Conservation (phyloP, 805 yeast species). For the Tetrapisispora namnaoensis region DNA sequence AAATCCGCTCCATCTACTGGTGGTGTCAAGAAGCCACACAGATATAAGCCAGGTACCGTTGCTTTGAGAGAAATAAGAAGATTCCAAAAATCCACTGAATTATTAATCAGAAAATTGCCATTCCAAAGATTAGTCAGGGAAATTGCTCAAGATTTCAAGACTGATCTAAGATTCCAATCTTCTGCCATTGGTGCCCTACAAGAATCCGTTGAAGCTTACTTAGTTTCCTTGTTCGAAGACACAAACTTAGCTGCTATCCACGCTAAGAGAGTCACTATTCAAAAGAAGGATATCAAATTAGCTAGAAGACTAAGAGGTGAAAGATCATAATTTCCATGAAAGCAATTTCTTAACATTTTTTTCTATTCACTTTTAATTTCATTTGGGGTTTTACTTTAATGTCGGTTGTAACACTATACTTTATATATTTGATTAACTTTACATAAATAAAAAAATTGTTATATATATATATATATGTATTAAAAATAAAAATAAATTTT, state of each 20-base stretch:
- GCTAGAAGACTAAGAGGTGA: slow-evolving; percentile 98
- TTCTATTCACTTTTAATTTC: not conserved
- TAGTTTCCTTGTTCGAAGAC: slow-evolving; percentile 92
- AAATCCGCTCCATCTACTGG: slow-evolving; percentile 85
- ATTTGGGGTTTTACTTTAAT: slow-evolving; percentile 3
- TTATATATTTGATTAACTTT: not conserved
- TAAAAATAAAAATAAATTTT: too few species aligned
- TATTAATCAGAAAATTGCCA: slow-evolving; percentile 89
- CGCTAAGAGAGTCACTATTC: slow-evolving; percentile 98
- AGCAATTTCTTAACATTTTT: too few species aligned
- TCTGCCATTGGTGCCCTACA: slow-evolving; percentile 96
- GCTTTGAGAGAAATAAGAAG: slow-evolving; percentile 95
- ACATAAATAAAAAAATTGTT: not conserved
- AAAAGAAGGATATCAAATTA: slow-evolving; percentile 94
- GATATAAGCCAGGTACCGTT: slow-evolving; percentile 95
- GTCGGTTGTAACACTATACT: slow-evolving; percentile 2
- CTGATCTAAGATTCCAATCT: slow-evolving; percentile 91
- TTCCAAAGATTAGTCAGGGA: slow-evolving; percentile 95
- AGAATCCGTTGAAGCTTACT: slow-evolving; percentile 97
- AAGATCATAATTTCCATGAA: slow-evolving; percentile 47
- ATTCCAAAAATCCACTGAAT: slow-evolving; percentile 92
- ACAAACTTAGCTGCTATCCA: slow-evolving; percentile 97
- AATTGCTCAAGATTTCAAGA: slow-evolving; percentile 87
- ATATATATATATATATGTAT: not conserved
- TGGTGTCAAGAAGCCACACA: slow-evolving; percentile 90